These are phyloP conservation scores for Penicillium canescens DNA, from an alignment of 495 filamentous ascomycete genomes.

Conservation along the genomic window DNA sequence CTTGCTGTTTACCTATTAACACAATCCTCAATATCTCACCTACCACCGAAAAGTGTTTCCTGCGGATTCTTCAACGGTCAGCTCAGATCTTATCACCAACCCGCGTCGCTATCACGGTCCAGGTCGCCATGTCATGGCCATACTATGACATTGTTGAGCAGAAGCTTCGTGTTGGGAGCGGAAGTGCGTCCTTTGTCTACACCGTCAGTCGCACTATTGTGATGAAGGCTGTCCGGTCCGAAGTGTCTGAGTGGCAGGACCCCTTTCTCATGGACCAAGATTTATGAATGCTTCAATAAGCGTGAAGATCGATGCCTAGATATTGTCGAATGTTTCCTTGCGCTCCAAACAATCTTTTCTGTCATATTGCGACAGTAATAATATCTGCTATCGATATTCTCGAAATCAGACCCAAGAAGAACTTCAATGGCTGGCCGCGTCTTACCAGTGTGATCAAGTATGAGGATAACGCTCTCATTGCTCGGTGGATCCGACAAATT, in stretches of 20 bases:
- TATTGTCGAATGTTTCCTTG: constrained; percentile 27
- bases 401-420: constrained; percentile 15
- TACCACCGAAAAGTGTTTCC: no score
- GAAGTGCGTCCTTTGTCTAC: constrained; percentile 24
- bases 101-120: no score
- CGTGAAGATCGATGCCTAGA: constrained; percentile 15
- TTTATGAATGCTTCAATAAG: constrained; percentile 20
- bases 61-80: no score
- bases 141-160: constrained; percentile 14
- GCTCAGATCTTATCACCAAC: no score
- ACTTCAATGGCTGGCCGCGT: constrained; percentile 16
- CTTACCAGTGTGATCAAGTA: constrained; percentile 18
- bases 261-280: constrained; percentile 19
- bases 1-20: no score
- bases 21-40: no score
- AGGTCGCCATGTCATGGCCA: constrained; percentile 11
- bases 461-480: constrained; percentile 21
- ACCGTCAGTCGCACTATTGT: constrained; percentile 25
- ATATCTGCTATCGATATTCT: constrained; percentile 17
- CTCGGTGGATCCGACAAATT: constrained; percentile 23
- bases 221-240: constrained; percentile 23
- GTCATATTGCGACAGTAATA: constrained; percentile 23
- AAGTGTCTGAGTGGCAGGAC: constrained; percentile 6
- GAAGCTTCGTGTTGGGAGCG: constrained; percentile 19
- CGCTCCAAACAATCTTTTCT: constrained; percentile 24